Conservation (phyloP, 176 grass and related monocot genomes). For the Aegilops sharonensis region DNA sequence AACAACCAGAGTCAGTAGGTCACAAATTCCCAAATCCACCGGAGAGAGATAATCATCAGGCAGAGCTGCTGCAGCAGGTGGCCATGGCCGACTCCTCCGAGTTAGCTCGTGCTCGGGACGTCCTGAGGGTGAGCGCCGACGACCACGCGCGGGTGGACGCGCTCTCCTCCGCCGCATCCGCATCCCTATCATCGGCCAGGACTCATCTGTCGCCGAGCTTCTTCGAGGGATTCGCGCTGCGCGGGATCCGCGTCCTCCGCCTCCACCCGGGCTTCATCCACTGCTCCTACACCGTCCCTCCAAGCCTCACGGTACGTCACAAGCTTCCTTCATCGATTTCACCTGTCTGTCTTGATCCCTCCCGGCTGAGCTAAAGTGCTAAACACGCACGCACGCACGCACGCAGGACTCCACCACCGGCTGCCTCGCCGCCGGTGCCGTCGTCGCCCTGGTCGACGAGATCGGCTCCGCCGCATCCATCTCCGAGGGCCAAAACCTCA, state of each 20-base stretch:
- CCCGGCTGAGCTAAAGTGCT: neutral
- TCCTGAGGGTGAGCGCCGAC: slow-evolving; percentile 34
- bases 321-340: neutral
- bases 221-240: slow-evolving; percentile 68
- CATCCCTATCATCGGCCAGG: neutral
- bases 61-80: neutral
- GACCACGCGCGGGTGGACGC: slow-evolving; percentile 39
- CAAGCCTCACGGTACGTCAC: slow-evolving; percentile 44
- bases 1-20: neutral
- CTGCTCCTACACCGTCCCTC: slow-evolving; percentile 86
- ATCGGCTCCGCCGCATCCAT: slow-evolving; percentile 38
- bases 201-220: slow-evolving; percentile 41
- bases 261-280: slow-evolving; percentile 56
- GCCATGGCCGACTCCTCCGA: neutral
- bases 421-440: slow-evolving; percentile 54
- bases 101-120: neutral
- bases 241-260: slow-evolving; percentile 59
- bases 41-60: neutral
- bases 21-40: neutral
- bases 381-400: neutral
- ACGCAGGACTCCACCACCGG: slow-evolving; percentile 24
- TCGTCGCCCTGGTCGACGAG: slow-evolving; percentile 70
- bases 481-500: slow-evolving; percentile 35
- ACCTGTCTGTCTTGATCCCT: neutral
- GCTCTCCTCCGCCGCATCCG: slow-evolving; percentile 33